Percentiles rank a stretch among this genome's conserved stretches.
Conservation (phyloP, 225 moss, liverwort and hornwort species). For the Rhytidiadelphus loreus region DNA sequence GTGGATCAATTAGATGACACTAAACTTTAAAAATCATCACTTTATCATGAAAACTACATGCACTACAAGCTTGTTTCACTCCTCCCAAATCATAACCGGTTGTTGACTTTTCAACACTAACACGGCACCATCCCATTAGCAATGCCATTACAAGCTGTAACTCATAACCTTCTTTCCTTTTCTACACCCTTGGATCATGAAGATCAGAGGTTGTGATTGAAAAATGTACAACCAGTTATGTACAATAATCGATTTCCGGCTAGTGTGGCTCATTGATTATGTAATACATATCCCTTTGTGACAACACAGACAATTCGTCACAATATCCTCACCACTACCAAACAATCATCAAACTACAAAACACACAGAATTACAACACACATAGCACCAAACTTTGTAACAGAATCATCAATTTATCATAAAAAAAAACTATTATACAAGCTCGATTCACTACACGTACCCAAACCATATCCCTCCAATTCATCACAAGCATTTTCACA, state of each 20-base stretch:
- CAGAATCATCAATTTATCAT: not conserved
- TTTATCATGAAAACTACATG: not conserved
- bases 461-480: not conserved
- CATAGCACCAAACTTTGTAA: not conserved
- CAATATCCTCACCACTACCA: not conserved
- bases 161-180: too few relatives aligned
- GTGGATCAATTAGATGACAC: too few relatives aligned
- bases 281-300: not conserved
- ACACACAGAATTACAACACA: not conserved
- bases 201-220: too few relatives aligned
- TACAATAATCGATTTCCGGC: too few relatives aligned
- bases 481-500: not conserved
- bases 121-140: too few relatives aligned
- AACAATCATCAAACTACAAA: not conserved
- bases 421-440: not conserved
- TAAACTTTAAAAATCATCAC: not conserved
- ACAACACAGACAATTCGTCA: not conserved
- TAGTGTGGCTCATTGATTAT: too few relatives aligned
- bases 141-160: too few relatives aligned
- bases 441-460: too few relatives aligned
- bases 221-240: too few relatives aligned
- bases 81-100: too few relatives aligned
- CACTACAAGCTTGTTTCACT: not conserved
- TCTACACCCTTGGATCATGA: too few relatives aligned
- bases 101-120: too few relatives aligned